phyloP scores from a whole-genome alignment of 345 rosid species.

The Pelargonium nanum region DNA sequence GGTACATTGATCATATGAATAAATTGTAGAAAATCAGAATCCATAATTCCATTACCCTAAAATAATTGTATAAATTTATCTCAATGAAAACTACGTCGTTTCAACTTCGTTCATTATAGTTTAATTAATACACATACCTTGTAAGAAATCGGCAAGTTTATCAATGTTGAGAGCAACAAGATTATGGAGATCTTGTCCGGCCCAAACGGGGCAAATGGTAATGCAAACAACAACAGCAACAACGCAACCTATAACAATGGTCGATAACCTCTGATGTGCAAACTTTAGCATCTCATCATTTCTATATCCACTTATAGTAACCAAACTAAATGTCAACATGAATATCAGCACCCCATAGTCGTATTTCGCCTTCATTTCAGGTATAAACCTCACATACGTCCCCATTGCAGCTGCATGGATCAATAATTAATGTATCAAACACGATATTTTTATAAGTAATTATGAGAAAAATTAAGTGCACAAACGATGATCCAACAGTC shows the following conservation, averaged over 20 bases:
- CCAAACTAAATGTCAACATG: conserved; percentile 60
- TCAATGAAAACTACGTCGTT: too few species aligned
- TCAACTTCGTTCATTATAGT: too few species aligned
- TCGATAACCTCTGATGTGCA: conserved; percentile 49
- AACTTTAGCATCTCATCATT: conserved; percentile 38
- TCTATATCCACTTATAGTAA: conserved; percentile 62
- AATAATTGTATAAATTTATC: too few species aligned
- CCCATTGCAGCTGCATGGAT: too few species aligned
- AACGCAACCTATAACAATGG: conserved; percentile 54
- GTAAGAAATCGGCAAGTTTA: conserved; percentile 44
- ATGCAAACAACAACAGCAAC: conserved; percentile 36
- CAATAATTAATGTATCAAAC: too few species aligned
- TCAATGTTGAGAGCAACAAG: conserved; percentile 41
- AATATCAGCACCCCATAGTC: conserved; percentile 70
- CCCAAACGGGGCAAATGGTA: conserved; percentile 58
- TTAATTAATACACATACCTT: conserved; percentile 26
- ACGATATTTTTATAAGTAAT: too few species aligned
- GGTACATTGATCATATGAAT: too few species aligned
- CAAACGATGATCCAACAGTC: too few species aligned
- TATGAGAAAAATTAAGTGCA: too few species aligned
- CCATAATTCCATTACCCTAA: too few species aligned
- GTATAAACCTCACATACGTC: conserved; percentile 68
- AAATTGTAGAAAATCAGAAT: too few species aligned
- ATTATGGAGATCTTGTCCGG: conserved; percentile 52
- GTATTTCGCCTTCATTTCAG: conserved; percentile 66